Evolutionary conservation across 208 protist species (phyloP), one percentile per base, ranked within the genome.

Genomic region (Endotrypanum monterogeii): DNA sequence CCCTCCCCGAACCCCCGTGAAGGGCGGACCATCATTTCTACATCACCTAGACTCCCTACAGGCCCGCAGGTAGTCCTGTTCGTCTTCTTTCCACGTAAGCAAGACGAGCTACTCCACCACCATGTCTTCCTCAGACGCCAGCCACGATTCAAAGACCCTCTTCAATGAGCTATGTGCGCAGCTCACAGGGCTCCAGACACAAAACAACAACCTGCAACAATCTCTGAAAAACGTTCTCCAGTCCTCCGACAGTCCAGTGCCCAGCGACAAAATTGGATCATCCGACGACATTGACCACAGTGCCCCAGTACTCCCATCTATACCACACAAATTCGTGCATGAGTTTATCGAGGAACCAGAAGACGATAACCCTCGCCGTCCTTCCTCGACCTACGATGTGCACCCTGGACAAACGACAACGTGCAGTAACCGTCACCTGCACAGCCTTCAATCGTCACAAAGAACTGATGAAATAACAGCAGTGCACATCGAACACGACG

Each of bases 141-240:
- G 28, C 28, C 16, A 23, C 8, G 11, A n/a, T 12, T 14, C 75
- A 9, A 61, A 52, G 7, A 39, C 6, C 3, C 46, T 79, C 5
- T 50, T 48, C 12, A 44, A 61, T 11, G 68, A 79, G 2, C 68
- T 79, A 11, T 68, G 68, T 16, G 50, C 46, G n/a, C 75, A 74
- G 44, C 75, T 74, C 51, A 50, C 68, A 52, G 25, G 18, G 3
- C 70, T 80, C 2, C 76, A 74, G n/a, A 37, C 8, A 6, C 52
- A 32, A 25, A 80, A 71, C 32, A 41, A 63, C 28, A 20, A 56
- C 20, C 14, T 75, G 7, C 61, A 80, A 7, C 54, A 71, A 9
- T 75, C 76, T 30, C 35, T 80, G 23, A 44, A 44, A 7, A 58
- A 61, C 7, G 51, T 80, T 5, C 52, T 60, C 1, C 35, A 60